Evolutionary conservation across 2,329 filamentous ascomycete genomes (phyloP), one percentile per base, ranked within the genome.

Genomic region (Cryphonectria radicalis): DNA sequence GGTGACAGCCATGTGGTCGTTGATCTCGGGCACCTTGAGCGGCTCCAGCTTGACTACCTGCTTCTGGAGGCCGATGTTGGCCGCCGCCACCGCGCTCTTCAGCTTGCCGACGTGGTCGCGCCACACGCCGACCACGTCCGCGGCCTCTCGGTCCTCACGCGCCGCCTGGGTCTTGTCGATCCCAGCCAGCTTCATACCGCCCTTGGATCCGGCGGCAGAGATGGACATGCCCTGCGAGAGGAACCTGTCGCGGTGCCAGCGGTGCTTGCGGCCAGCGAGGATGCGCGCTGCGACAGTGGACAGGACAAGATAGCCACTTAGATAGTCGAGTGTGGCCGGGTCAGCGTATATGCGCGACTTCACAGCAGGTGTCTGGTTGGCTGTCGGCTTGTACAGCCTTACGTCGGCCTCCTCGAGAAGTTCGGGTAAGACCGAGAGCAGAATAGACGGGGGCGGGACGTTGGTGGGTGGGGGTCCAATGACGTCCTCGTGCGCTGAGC

Each of bases 201-300:
- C 91, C 76, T 93, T 93, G 68, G 90, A 88, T 3, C 90, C 91
- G 2, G 91, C 88, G 22, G 90, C 89, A 0, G 93, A 93, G 73
- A 98, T 97, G 70, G 92, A 90, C 93, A 97, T 97, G 77, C 91
- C 91, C 80, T 97, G 94, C 1, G 93, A 89, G 17, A 98, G 84
- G 73, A 94, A 90, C 73, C 89, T 91, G 81, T 98, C 95, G 68
- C 95, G 89, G 79, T 97, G 95, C 95, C 95, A 98, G 70, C 95
- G 91, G 67, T 92, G 84, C 77, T 93, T 94, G 71, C 95, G 91
- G 14, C 95, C 95, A 1, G 93, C 92, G 70, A 98, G 90, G 66
- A 98, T 88, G 62, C 91, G 92, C n/a, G 90, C 93, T 35, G 92
- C 90, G 14, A 94, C 92, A 3, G 85, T 86, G 0, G 87, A 88